Percentiles rank a stretch among this genome's conserved stretches.
Evolutionary conservation across 257 asterid species (phyloP).

Genomic region (Voacanga thouarsii): DNA sequence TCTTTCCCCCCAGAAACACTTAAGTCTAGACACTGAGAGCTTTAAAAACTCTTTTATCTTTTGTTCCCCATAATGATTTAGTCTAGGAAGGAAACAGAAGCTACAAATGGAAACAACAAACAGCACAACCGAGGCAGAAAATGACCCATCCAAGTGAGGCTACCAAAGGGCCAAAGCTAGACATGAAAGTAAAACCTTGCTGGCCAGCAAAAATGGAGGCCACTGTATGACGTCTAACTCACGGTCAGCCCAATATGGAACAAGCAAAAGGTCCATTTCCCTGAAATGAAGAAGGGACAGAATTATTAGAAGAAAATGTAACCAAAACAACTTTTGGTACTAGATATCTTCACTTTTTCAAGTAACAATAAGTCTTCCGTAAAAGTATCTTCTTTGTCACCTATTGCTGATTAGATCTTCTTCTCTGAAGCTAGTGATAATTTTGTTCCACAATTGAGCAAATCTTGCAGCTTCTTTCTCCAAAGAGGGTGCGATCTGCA

Average conservation of each 20-base stretch:
- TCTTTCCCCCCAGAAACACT: no score
- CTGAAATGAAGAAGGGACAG: constrained; percentile 38
- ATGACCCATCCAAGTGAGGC: not conserved
- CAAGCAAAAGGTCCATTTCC: constrained; percentile 98
- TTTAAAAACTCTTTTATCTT: not conserved
- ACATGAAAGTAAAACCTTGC: constrained; percentile 62
- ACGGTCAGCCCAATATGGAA: constrained; percentile 99
- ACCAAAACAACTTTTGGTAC: not conserved
- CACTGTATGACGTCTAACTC: constrained; percentile 88
- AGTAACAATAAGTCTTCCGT: not conserved
- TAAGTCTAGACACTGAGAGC: not conserved
- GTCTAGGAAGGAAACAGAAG: not conserved
- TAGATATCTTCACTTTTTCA: not conserved
- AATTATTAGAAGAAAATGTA: constrained; percentile 15
- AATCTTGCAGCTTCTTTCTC: constrained; percentile 95
- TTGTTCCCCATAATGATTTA: not conserved
- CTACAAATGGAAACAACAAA: constrained; percentile 5
- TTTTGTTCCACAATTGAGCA: constrained; percentile 99
- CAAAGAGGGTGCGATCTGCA: constrained; percentile 75
- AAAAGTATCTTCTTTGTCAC: constrained; percentile 31
- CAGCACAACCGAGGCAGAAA: constrained; percentile 1
- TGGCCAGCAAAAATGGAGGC: constrained; percentile 99
- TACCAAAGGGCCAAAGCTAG: not conserved
- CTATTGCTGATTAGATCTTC: constrained; percentile 95
- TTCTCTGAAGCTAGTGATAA: constrained; percentile 93